A percentile compares a stretch with the other conserved stretches of the same genome.
phyloP scores from a whole-genome alignment of 2,329 filamentous ascomycete species.

The Dothistroma septosporum region DNA sequence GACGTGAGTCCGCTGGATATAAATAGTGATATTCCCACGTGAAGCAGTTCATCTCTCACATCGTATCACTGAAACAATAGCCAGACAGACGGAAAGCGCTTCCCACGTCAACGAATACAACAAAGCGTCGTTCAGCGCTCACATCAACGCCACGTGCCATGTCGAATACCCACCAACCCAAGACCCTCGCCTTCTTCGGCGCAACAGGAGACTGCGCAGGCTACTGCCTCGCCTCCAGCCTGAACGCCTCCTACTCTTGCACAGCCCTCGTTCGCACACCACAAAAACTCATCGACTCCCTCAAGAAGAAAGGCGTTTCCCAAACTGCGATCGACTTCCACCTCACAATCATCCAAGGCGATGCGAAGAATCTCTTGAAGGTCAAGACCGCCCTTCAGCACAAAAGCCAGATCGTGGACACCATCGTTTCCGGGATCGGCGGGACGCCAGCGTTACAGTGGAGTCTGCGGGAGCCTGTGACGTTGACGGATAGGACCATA shows the following conservation, averaged over 20 bases:
- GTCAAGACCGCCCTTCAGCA: slow-evolving; percentile 40
- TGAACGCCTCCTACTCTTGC: slow-evolving; percentile 42
- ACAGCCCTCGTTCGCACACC: slow-evolving; percentile 50
- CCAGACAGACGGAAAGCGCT: no score
- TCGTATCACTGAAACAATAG: no score
- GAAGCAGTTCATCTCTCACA: no score
- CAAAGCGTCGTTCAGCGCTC: no score
- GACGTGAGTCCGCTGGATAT: background rate
- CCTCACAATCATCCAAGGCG: slow-evolving; percentile 48
- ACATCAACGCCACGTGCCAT: slow-evolving; percentile 37
- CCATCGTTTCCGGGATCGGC: slow-evolving; percentile 49
- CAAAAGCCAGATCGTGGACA: slow-evolving; percentile 35
- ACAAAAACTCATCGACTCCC: slow-evolving; percentile 45
- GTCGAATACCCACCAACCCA: slow-evolving; percentile 14
- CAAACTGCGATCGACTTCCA: slow-evolving; percentile 34
- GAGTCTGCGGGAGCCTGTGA: slow-evolving; percentile 30
- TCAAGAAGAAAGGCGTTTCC: slow-evolving; percentile 41
- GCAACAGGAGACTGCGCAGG: slow-evolving; percentile 50
- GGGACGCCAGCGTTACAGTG: slow-evolving; percentile 29
- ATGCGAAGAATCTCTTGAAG: slow-evolving; percentile 41
- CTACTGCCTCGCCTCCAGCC: slow-evolving; percentile 39
- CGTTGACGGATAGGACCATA: slow-evolving; percentile 33
- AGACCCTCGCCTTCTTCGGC: slow-evolving; percentile 50
- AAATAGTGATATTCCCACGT: slow-evolving; percentile 23
- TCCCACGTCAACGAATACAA: no score